Percentiles rank a stretch among this genome's conserved stretches.
phyloP scores from a whole-genome alignment of 176 grass and related monocot genomes.

The Microstegium vimineum region DNA sequence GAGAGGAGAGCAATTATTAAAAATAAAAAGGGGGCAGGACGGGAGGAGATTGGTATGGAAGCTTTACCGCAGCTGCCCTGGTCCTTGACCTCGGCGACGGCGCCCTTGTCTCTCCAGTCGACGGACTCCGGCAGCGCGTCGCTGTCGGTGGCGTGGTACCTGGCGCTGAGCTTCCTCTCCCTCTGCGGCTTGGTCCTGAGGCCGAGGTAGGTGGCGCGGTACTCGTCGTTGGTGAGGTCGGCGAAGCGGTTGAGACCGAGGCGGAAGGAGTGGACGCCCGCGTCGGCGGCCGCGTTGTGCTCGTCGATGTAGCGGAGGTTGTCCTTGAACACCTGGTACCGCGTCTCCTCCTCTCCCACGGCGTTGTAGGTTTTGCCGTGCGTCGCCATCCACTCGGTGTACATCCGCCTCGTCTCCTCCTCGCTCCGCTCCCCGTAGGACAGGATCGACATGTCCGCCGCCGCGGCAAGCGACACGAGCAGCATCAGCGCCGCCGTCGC shows the following conservation, averaged over 20 bases:
- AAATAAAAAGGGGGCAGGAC: not conserved
- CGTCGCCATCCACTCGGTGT: conserved; percentile 46
- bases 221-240: conserved; percentile 93
- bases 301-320: conserved; percentile 68
- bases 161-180: conserved; percentile 33
- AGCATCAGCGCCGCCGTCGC: conserved; percentile 19
- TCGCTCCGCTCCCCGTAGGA: conserved; percentile 68
- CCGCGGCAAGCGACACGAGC: not conserved
- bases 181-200: conserved; percentile 25
- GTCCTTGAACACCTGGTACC: conserved; percentile 63
- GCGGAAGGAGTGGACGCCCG: conserved; percentile 72
- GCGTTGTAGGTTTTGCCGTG: conserved; percentile 35
- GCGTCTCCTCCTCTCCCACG: conserved; percentile 41
- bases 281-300: conserved; percentile 73
- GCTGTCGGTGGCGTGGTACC: conserved; percentile 50
- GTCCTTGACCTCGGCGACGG: conserved; percentile 65
- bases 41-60: not conserved
- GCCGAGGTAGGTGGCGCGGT: conserved; percentile 67
- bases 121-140: conserved; percentile 60
- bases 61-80: conserved; percentile 84
- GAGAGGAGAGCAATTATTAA: no score
- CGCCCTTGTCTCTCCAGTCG: conserved; percentile 71
- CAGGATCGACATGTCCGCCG: conserved; percentile 61
- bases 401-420: conserved; percentile 57
- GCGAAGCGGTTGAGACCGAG: conserved; percentile 84